phyloP scores from a whole-genome alignment of 140 eudicot species.

The Artemisia princeps region DNA sequence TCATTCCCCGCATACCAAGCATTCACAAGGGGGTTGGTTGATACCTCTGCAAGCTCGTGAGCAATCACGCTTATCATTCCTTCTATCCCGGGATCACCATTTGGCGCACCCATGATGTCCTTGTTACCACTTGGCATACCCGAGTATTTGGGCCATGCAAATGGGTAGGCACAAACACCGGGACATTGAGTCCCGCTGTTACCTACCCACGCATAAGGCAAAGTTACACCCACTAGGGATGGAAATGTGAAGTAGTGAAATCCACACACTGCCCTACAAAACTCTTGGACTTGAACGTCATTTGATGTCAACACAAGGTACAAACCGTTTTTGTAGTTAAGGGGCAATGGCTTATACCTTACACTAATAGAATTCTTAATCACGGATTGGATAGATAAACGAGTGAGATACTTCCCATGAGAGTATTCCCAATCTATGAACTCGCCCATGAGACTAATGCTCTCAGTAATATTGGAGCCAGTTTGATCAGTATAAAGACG shows the following conservation, averaged over 20 bases:
- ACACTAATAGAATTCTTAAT: constrained; percentile 28
- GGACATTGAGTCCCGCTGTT: constrained; percentile 56
- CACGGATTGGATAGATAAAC: constrained; percentile 44
- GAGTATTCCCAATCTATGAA: constrained; percentile 40
- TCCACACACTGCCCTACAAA: constrained; percentile 60
- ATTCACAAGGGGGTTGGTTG: constrained; percentile 54
- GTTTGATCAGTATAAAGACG: constrained; percentile 54
- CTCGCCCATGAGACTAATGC: constrained; percentile 35
- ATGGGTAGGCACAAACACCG: constrained; percentile 58
- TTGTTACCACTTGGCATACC: constrained; percentile 26
- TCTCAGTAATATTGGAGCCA: constrained; percentile 36
- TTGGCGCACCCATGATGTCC: constrained; percentile 47
- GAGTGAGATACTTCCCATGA: constrained; percentile 35
- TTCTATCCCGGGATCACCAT: constrained; percentile 47
- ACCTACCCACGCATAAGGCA: constrained; percentile 67
- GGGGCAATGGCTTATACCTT: constrained; percentile 24
- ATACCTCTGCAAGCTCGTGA: constrained; percentile 55
- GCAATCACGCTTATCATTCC: constrained; percentile 68
- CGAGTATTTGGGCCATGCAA: constrained; percentile 42
- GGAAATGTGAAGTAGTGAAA: constrained; percentile 66
- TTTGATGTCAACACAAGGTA: constrained; percentile 48
- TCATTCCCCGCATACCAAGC: constrained; percentile 63
- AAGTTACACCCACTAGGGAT: constrained; percentile 37
- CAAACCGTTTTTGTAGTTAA: constrained; percentile 38
- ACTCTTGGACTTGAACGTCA: constrained; percentile 51